Conservation (phyloP, 176 grass and related monocot species). For the Elaeis guineensis region DNA sequence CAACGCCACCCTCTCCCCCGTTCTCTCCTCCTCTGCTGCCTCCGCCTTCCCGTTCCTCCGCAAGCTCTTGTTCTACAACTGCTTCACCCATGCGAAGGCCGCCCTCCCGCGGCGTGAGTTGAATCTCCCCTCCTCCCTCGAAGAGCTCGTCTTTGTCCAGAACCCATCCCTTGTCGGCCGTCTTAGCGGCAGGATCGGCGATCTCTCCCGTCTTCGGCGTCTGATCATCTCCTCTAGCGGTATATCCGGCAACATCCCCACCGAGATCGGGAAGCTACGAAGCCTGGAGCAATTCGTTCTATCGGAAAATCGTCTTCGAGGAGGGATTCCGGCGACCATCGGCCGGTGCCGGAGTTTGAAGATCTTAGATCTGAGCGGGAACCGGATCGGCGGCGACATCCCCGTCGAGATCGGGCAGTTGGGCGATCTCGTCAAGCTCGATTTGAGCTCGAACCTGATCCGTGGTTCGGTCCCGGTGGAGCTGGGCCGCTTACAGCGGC, state of each 20-base stretch:
- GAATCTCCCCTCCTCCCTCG: constrained; percentile 29
- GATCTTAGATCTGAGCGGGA: constrained; percentile 33
- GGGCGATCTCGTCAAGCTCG: constrained; percentile 31
- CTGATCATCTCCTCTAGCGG: constrained; percentile 27
- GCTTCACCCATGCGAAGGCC: constrained; percentile 20
- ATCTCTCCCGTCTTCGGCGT: constrained; percentile 19
- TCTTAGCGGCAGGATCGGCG: constrained; percentile 5
- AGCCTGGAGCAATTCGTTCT: constrained; percentile 30
- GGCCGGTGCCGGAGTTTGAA: constrained; percentile 14
- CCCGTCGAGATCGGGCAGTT: constrained; percentile 22
- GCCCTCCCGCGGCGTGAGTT: constrained; percentile 10
- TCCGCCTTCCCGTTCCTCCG: constrained; percentile 34
- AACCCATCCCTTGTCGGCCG: constrained; percentile 38
- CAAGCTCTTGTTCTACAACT: constrained; percentile 38
- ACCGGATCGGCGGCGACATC: constrained; percentile 21
- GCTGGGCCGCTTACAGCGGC: constrained; percentile 8
- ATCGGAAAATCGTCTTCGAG: constrained; percentile 24
- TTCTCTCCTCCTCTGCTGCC: constrained; percentile 9
- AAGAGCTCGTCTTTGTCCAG: constrained; percentile 38
- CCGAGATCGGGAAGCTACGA: constrained; percentile 3
- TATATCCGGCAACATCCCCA: constrained; percentile 21
- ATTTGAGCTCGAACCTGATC: constrained; percentile 31
- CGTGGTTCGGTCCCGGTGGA: constrained; percentile 19
- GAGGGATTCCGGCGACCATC: constrained; percentile 23
- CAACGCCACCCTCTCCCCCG: constrained; percentile 15